These are phyloP conservation scores for Metahyphopichia silvanorum DNA, from an alignment of 805 yeast species.

Conservation along the genomic window DNA sequence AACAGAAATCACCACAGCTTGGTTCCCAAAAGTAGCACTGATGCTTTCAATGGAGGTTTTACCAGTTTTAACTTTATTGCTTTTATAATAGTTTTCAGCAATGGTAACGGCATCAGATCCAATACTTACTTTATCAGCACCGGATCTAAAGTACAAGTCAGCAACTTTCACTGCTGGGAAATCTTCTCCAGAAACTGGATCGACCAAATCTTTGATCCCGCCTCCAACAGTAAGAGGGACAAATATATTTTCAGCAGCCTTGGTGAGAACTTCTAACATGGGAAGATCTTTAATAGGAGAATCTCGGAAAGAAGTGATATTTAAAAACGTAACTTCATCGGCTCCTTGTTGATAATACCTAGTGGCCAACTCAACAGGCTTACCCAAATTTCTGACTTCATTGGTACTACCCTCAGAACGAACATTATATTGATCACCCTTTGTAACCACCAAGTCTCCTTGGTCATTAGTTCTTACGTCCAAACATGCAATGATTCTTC, in stretches of 20 bases:
- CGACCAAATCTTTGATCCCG: slow-evolving; percentile 88
- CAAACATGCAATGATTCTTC: slow-evolving; percentile 91
- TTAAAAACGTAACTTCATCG: slow-evolving; percentile 92
- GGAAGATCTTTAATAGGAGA: slow-evolving; percentile 93
- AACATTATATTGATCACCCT: slow-evolving; percentile 98
- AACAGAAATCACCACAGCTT: slow-evolving; percentile 97
- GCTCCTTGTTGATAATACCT: slow-evolving; percentile 93
- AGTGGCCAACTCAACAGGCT: slow-evolving; percentile 93
- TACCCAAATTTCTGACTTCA: slow-evolving; percentile 88
- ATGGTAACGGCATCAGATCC: slow-evolving; percentile 97
- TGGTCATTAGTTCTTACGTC: slow-evolving; percentile 94
- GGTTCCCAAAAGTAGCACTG: slow-evolving; percentile 88
- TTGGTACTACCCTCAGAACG: slow-evolving; percentile 45
- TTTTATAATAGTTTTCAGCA: slow-evolving; percentile 74
- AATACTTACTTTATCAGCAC: slow-evolving; percentile 97
- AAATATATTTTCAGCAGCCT: slow-evolving; percentile 85
- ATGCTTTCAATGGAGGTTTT: slow-evolving; percentile 89
- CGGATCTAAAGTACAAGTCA: slow-evolving; percentile 85
- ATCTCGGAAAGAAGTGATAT: slow-evolving; percentile 93
- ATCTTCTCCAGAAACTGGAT: slow-evolving; percentile 69
- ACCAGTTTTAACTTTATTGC: slow-evolving; percentile 61
- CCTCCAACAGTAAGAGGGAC: slow-evolving; percentile 99
- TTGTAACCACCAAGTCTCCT: slow-evolving; percentile 96
- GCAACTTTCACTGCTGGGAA: slow-evolving; percentile 92
- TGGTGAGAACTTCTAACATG: slow-evolving; percentile 83